Evolutionary conservation across 176 grass and related monocot species (phyloP).

Genomic region (Musa schizocarpa): DNA sequence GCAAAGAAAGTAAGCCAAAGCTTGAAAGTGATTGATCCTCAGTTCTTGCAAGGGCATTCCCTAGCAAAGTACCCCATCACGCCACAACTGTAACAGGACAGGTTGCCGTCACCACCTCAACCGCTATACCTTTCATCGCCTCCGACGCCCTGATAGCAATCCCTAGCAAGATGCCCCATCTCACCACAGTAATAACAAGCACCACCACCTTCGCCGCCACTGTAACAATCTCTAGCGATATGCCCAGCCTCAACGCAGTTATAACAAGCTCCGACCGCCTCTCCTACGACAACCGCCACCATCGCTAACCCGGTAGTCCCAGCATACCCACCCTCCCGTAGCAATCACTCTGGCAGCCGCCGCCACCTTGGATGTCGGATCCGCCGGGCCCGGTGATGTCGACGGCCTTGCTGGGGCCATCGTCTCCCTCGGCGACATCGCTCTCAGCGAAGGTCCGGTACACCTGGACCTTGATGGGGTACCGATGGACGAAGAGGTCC

Average conservation of each 20-base stretch:
- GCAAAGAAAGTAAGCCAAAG: background rate
- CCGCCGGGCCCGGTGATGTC: constrained; percentile 59
- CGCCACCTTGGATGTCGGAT: constrained; percentile 48
- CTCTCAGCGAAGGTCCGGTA: background rate
- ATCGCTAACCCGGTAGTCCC: constrained; percentile 13
- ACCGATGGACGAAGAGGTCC: background rate
- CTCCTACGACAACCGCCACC: constrained; percentile 4
- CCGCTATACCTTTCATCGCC: background rate
- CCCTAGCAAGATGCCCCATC: constrained; percentile 50
- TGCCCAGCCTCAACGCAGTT: constrained; percentile 44
- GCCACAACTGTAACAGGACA: constrained; percentile 74
- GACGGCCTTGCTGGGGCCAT: background rate
- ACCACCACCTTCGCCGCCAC: constrained; percentile 24
- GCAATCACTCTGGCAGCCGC: constrained; percentile 32
- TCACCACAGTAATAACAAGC: constrained; percentile 82
- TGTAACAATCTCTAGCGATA: constrained; percentile 48
- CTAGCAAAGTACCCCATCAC: constrained; percentile 62
- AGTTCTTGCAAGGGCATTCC: constrained; percentile 35
- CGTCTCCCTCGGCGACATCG: background rate
- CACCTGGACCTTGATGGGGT: too few species aligned
- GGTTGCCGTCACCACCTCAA: constrained; percentile 22
- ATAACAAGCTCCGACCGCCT: background rate
- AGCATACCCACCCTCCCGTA: constrained; percentile 22
- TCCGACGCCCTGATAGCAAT: constrained; percentile 29
- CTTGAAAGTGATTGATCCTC: background rate